These are phyloP conservation scores for Mucuna pruriens DNA, from an alignment of 306 rosid species.

Conservation along the genomic window DNA sequence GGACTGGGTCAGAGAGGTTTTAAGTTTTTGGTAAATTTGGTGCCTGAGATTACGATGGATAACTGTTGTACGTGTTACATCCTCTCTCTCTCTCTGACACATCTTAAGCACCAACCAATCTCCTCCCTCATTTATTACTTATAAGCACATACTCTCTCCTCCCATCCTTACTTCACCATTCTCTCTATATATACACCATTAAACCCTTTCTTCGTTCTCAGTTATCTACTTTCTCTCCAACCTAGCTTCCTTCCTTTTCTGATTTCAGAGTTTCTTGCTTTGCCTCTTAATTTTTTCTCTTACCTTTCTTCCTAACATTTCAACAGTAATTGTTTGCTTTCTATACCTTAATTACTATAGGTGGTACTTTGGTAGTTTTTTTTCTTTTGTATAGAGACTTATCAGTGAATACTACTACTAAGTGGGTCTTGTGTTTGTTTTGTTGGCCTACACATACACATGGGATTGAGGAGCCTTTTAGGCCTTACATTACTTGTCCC, in stretches of 20 bases:
- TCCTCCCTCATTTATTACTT: conserved; percentile 49
- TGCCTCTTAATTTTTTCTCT: neutral
- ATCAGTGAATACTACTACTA: conserved; percentile 14
- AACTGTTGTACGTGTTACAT: conserved; percentile 50
- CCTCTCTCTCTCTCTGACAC: conserved; percentile 43
- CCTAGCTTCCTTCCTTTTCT: neutral
- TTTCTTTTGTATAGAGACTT: conserved; percentile 1
- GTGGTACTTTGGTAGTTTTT: conserved; percentile 18
- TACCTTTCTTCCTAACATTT: conserved; percentile 23
- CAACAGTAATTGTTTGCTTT: neutral
- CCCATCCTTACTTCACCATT: neutral
- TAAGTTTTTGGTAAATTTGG: conserved; percentile 67
- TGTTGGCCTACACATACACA: conserved; percentile 31
- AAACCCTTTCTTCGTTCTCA: conserved; percentile 44
- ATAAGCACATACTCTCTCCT: neutral
- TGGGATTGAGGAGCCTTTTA: neutral
- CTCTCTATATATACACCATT: conserved; percentile 55
- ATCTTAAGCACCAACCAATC: conserved; percentile 56
- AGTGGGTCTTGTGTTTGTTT: conserved; percentile 35
- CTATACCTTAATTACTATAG: neutral
- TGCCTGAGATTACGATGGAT: conserved; percentile 72
- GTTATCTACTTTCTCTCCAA: conserved; percentile 27
- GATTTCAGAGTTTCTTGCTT: neutral
- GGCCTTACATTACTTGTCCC: neutral
- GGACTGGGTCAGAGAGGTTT: conserved; percentile 52